A percentile compares a stretch with the other conserved stretches of the same genome.
These are phyloP conservation scores for Pythium sp. DNA, from an alignment of 352 stramenopile species.

Conservation along the genomic window DNA sequence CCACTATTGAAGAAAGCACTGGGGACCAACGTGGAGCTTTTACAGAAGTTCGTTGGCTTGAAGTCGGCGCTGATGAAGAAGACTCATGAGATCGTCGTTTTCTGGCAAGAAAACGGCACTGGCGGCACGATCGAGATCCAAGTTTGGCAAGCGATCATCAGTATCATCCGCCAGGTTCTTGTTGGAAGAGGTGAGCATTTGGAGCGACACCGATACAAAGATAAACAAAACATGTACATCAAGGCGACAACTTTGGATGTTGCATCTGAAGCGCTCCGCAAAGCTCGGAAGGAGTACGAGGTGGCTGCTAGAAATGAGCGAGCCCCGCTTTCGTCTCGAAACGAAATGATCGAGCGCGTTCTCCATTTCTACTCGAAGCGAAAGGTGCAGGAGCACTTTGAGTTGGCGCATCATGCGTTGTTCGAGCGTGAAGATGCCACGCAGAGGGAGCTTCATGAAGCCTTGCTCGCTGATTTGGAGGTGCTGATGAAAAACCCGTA, in stretches of 20 bases:
- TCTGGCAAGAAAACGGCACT: slow-evolving; percentile 47
- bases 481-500: slow-evolving; percentile 55
- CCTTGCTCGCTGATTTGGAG: slow-evolving; percentile 46
- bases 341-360: slow-evolving; percentile 66
- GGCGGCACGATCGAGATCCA: slow-evolving; percentile 56
- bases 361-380: slow-evolving; percentile 59
- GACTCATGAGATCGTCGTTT: slow-evolving; percentile 36
- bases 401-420: slow-evolving; percentile 45
- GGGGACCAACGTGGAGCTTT: slow-evolving; percentile 26
- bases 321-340: slow-evolving; percentile 46
- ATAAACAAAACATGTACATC: slow-evolving; percentile 50
- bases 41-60: slow-evolving; percentile 32
- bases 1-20: slow-evolving; percentile 39
- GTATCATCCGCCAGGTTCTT: slow-evolving; percentile 47
- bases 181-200: slow-evolving; percentile 53
- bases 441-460: slow-evolving; percentile 35
- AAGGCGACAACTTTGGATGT: slow-evolving; percentile 50
- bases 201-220: slow-evolving; percentile 37
- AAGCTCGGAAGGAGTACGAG: slow-evolving; percentile 22
- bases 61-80: slow-evolving; percentile 42
- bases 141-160: slow-evolving; percentile 45
- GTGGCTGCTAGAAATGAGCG: slow-evolving; percentile 15
- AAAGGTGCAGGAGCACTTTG: slow-evolving; percentile 65
- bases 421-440: slow-evolving; percentile 16
- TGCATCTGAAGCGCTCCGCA: slow-evolving; percentile 42